Conservation (phyloP, 352 stramenopile species). For the Globisporangium echinulatum region DNA sequence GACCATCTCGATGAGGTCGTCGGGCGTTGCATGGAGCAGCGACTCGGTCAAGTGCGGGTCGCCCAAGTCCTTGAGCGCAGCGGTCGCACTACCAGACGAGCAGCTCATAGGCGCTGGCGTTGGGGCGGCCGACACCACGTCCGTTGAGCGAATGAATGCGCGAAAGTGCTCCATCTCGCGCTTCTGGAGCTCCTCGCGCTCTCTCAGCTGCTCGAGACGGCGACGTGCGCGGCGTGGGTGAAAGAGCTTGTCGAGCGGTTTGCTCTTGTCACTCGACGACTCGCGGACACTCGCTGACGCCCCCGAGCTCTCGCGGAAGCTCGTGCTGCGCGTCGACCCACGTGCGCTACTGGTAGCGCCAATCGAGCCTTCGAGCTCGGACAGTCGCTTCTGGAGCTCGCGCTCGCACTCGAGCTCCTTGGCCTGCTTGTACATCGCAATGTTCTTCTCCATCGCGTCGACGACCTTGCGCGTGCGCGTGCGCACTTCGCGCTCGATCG, state of each 20-base stretch:
- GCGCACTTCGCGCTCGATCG: constrained; percentile 72
- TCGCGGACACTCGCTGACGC: constrained; percentile 19
- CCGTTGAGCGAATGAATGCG: constrained; percentile 72
- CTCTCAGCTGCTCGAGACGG: constrained; percentile 52
- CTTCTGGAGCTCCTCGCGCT: constrained; percentile 71
- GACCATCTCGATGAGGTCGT: constrained; percentile 66
- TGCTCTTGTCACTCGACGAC: constrained; percentile 27
- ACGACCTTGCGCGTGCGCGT: constrained; percentile 56
- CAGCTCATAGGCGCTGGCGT: constrained; percentile 13
- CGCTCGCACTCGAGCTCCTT: constrained; percentile 77
- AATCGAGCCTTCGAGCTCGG: constrained; percentile 25
- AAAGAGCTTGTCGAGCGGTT: constrained; percentile 70
- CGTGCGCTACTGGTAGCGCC: constrained; percentile 3
- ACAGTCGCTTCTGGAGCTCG: constrained; percentile 69
- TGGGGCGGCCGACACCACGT: constrained; percentile 27
- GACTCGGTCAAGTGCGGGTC: constrained; percentile 53
- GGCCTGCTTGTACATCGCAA: constrained; percentile 80
- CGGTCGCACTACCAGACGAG: not conserved
- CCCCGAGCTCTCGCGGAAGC: constrained; percentile 32
- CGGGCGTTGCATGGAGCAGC: constrained; percentile 35
- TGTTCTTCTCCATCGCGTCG: constrained; percentile 78
- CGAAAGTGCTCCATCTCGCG: constrained; percentile 84
- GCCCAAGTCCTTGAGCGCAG: constrained; percentile 29
- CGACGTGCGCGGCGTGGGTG: constrained; percentile 63
- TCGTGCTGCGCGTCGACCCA: constrained; percentile 14